Percentiles rank a stretch among this genome's conserved stretches.
These are phyloP conservation scores for Fraxinus xanthoxyloides DNA, from an alignment of 305 asterid genomes.

Conservation along the genomic window DNA sequence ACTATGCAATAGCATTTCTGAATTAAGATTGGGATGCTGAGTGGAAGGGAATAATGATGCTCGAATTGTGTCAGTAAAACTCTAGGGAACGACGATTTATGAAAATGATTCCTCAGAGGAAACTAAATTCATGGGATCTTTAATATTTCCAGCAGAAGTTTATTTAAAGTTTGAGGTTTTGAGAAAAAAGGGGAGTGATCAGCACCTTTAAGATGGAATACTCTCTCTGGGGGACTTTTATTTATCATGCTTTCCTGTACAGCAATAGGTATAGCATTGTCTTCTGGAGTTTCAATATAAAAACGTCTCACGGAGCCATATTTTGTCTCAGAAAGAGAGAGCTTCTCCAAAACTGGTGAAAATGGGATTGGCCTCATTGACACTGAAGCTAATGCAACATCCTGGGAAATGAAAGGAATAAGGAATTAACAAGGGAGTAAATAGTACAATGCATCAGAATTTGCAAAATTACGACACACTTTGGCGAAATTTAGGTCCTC, in stretches of 20 bases:
- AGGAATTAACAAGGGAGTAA: constrained; percentile 8
- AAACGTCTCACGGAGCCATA: constrained; percentile 78
- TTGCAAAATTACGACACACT: background rate
- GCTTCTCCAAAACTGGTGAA: constrained; percentile 79
- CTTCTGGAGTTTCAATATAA: constrained; percentile 71
- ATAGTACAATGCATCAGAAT: background rate
- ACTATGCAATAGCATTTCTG: background rate
- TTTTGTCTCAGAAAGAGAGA: constrained; percentile 65
- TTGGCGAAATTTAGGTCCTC: background rate
- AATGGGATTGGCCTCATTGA: constrained; percentile 96
- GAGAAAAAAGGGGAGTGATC: constrained; percentile 98
- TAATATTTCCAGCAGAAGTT: constrained; percentile 67
- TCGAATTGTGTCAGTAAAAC: background rate
- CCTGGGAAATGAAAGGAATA: constrained; percentile 41
- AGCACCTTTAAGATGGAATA: constrained; percentile 75
- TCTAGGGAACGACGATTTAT: background rate
- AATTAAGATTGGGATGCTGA: background rate
- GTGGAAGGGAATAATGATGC: background rate
- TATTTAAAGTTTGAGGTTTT: constrained; percentile 92
- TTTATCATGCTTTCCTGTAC: constrained; percentile 72
- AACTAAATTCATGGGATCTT: constrained; percentile 43
- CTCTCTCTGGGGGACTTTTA: constrained; percentile 63
- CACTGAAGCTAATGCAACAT: constrained; percentile 90
- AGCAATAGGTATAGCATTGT: constrained; percentile 71
- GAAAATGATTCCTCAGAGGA: background rate